These are phyloP conservation scores for Penicillium longicatenatum DNA, from an alignment of 495 filamentous ascomycete species.

Conservation along the genomic window DNA sequence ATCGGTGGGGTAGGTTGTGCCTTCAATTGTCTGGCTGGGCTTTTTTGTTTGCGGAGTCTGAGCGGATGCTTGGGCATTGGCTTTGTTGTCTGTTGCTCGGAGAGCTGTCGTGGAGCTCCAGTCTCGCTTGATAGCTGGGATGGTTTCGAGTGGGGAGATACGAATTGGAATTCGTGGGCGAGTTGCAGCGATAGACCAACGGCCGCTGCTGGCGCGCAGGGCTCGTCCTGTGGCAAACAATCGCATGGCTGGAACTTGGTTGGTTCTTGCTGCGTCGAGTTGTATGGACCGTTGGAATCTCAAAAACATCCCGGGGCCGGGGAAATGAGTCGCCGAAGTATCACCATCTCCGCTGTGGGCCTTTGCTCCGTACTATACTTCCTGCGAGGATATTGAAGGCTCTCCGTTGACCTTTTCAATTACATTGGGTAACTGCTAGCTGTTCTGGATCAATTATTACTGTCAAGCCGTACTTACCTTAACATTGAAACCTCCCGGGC, in stretches of 20 bases:
- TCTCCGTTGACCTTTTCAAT: no score
- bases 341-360: not conserved
- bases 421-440: no score
- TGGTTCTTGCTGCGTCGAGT: not conserved
- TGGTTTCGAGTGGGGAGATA: slow-evolving; percentile 18
- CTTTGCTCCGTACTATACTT: not conserved
- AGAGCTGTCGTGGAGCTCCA: slow-evolving; percentile 42
- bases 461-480: no score
- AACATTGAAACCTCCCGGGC: no score
- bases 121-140: slow-evolving; percentile 24
- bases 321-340: slow-evolving; percentile 36
- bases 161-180: slow-evolving; percentile 30
- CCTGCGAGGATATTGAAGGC: no score
- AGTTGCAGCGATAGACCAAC: slow-evolving; percentile 39
- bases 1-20: slow-evolving; percentile 65
- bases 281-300: slow-evolving; percentile 10
- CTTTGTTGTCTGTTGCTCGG: slow-evolving; percentile 23
- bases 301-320: slow-evolving; percentile 34
- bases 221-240: slow-evolving; percentile 48
- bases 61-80: slow-evolving; percentile 10
- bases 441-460: no score
- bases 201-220: slow-evolving; percentile 42
- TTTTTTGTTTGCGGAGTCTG: slow-evolving; percentile 6
- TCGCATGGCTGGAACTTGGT: slow-evolving; percentile 36
- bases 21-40: slow-evolving; percentile 54